Base-by-base conservation (phyloP, 2,329 filamentous ascomycete species). In the Cladosporium sp. region DNA sequence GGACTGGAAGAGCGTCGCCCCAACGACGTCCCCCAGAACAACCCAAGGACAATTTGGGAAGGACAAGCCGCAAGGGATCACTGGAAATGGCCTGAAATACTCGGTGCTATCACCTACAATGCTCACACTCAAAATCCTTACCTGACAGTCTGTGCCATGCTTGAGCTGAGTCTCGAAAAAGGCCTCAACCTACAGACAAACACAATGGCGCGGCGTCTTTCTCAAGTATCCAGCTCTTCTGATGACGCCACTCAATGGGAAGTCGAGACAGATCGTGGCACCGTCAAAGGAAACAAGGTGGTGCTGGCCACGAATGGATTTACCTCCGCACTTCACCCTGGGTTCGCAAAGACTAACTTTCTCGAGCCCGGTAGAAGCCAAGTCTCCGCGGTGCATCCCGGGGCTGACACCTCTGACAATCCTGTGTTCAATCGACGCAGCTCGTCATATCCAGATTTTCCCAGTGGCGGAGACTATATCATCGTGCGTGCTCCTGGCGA, bases 391-490 rank as follows among this genome's bases (percentile, higher is more conserved):
- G 67, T 71, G 29, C 55, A 57, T 29, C 65, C 67, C n/a, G 60
- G 67, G 9, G 70, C 36, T 46, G 69, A 72, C 2, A 66, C 69
- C 19, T 48, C 45, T 7, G 6, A 39, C 3, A 48, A 48, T 13
- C 45, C 36, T 3, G 45, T 48, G 13, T 48, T 48, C 45, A 27
- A 27, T 9, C 45, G 18, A 5, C 45, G 45, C 12, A 48, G 45
- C 25, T 5, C 7, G 1, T 48, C 45, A 13, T 36, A 48, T 15
- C n/a, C 27, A 11, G 45, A 48, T 22, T 19, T 35, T 1, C 45
- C 45, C 12, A 29, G 36, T 13, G 80, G 82, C 0, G 85, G 83
- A 59, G 84, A 86, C 53, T 87, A 86, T 63, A 80, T 86, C 73
- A 78, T 86, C 7, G 73, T 78, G 1, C 72, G 79, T 1, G 76